Percentiles rank a stretch among this genome's conserved stretches.
These are phyloP conservation scores for Prunus salicina DNA, from an alignment of 306 rosid species.

Conservation along the genomic window DNA sequence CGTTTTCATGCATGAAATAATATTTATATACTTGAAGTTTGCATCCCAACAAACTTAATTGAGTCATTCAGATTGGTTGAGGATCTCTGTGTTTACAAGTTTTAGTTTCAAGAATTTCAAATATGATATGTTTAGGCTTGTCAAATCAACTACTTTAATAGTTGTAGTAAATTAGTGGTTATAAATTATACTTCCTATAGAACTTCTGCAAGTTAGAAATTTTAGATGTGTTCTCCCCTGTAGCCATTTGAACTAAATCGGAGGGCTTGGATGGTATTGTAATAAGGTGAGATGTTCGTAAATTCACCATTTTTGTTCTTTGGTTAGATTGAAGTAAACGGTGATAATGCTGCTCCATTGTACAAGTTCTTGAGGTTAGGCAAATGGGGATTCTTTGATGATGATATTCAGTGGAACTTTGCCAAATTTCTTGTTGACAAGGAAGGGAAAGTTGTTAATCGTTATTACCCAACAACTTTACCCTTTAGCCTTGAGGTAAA, in stretches of 20 bases:
- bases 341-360: constrained; percentile 58
- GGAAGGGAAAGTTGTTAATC: constrained; percentile 61
- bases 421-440: constrained; percentile 67
- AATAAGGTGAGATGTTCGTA: neutral
- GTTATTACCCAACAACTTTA: constrained; percentile 77
- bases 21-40: too few relatives aligned
- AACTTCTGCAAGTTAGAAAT: neutral
- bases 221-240: neutral
- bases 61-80: neutral
- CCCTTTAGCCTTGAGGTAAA: constrained; percentile 75
- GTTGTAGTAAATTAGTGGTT: neutral
- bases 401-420: constrained; percentile 85
- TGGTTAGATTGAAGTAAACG: constrained; percentile 75
- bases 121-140: neutral
- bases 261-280: neutral
- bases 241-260: too few relatives aligned
- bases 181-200: neutral
- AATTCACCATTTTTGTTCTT: neutral
- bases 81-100: neutral
- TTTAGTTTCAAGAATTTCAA: neutral
- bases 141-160: neutral
- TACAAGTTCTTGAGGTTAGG: constrained; percentile 70
- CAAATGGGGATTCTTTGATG: constrained; percentile 75
- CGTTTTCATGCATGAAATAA: too few relatives aligned
- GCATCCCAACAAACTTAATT: neutral